A percentile compares a stretch with the other conserved stretches of the same genome.
Evolutionary conservation across 768 basidiomycete species (phyloP).

Genomic region (Crucibulum laeve): DNA sequence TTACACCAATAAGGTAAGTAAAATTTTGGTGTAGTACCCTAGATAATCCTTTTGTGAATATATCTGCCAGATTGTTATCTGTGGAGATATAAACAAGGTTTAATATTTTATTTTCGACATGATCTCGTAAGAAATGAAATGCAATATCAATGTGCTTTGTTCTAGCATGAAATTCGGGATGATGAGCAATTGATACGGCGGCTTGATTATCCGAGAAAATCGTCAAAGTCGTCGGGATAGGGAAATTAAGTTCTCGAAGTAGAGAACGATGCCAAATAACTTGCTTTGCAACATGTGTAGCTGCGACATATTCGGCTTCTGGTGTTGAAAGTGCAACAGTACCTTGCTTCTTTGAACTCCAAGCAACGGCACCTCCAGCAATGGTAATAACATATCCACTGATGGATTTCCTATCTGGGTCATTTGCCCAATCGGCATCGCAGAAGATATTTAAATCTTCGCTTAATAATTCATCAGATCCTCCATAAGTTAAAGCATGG

Average conservation of each 20-base stretch:
- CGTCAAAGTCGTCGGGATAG: neutral
- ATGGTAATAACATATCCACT: constrained; percentile 23
- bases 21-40: constrained; percentile 7
- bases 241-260: constrained; percentile 8
- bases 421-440: constrained; percentile 14
- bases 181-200: constrained; percentile 12
- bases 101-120: constrained; percentile 2
- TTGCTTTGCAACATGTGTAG: constrained; percentile 18
- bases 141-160: constrained; percentile 18
- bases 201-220: constrained; percentile 15
- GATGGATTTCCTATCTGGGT: constrained; percentile 10
- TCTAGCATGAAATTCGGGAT: constrained; percentile 14
- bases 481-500: constrained; percentile 13
- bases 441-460: constrained; percentile 6
- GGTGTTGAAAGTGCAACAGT: constrained; percentile 21
- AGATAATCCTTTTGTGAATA: constrained; percentile 13
- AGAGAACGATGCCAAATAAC: constrained; percentile 16
- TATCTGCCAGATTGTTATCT: constrained; percentile 10
- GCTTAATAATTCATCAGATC: constrained; percentile 1
- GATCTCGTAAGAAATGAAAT: constrained; percentile 9
- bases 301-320: constrained; percentile 37
- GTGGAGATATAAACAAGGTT: constrained; percentile 8
- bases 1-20: constrained; percentile 6
- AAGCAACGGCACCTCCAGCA: constrained; percentile 28
- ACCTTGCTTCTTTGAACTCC: constrained; percentile 26